Evolutionary conservation across 345 rosid genomes (phyloP).

Genomic region (Gossypium longicalyx): DNA sequence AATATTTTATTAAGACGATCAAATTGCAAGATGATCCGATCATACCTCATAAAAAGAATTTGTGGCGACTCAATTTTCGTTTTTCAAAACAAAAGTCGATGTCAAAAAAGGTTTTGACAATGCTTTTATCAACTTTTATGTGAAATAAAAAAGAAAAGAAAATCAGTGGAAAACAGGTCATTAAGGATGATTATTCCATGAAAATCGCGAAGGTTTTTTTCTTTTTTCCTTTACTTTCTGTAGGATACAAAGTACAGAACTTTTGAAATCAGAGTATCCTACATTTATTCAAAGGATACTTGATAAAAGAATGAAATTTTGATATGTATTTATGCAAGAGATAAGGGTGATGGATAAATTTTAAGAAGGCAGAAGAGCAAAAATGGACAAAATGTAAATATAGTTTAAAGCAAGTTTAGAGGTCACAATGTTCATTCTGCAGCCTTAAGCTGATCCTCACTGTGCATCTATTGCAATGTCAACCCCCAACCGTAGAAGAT

Average conservation of each 20-base stretch:
- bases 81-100: too few species aligned
- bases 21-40: too few species aligned
- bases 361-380: neutral
- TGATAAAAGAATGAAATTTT: neutral
- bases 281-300: neutral
- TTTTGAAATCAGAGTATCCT: neutral
- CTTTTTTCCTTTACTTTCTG: neutral
- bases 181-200: neutral
- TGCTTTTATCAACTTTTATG: too few species aligned
- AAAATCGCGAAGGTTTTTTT: neutral
- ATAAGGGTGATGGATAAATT: neutral
- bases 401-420: neutral
- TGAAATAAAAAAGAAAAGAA: neutral
- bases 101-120: too few species aligned
- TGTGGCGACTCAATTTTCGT: too few species aligned
- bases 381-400: neutral
- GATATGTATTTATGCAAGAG: neutral
- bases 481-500: conserved; percentile 48
- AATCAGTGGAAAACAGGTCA: neutral
- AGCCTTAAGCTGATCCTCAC: conserved; percentile 11
- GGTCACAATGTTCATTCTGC: neutral
- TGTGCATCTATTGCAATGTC: conserved; percentile 23
- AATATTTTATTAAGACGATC: too few species aligned
- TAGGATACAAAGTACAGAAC: neutral
- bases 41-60: too few species aligned